phyloP scores from a whole-genome alignment of 345 rosid species.

The Passiflora organensis region DNA sequence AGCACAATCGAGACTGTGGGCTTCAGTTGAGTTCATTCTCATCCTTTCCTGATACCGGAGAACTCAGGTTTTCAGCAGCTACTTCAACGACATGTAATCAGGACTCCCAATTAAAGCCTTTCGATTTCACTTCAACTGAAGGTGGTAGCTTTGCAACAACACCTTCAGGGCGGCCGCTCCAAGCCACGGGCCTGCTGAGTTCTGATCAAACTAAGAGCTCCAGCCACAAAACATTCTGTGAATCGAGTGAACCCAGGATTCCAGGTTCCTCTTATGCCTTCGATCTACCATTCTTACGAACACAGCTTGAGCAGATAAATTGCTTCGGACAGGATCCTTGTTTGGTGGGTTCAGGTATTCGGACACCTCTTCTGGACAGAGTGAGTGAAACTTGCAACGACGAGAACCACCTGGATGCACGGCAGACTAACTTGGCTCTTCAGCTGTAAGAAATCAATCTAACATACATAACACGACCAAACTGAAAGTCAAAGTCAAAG shows the following conservation, averaged over 20 bases:
- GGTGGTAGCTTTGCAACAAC: not conserved
- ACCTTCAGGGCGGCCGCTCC: slow-evolving; percentile 9
- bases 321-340: slow-evolving; percentile 9
- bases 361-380: slow-evolving; percentile 6
- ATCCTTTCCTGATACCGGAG: too few relatives aligned
- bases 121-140: slow-evolving; percentile 7
- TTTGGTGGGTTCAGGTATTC: slow-evolving; percentile 2
- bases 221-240: not conserved
- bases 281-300: slow-evolving; percentile 35
- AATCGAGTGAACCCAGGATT: slow-evolving; percentile 11
- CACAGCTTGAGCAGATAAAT: slow-evolving; percentile 31
- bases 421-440: slow-evolving; percentile 20
- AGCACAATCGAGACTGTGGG: too few relatives aligned
- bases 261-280: slow-evolving; percentile 24
- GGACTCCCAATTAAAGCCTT: slow-evolving; percentile 1
- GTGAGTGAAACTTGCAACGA: slow-evolving; percentile 11
- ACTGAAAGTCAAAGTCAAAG: too few relatives aligned
- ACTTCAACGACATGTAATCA: too few relatives aligned
- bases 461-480: too few relatives aligned
- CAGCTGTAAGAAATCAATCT: slow-evolving; percentile 16
- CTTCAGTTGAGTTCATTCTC: too few relatives aligned
- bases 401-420: slow-evolving; percentile 20
- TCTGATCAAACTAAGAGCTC: slow-evolving; percentile 5
- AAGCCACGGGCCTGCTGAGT: slow-evolving; percentile 6
- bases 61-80: too few relatives aligned